Evolutionary conservation across 176 grass and related monocot genomes (phyloP), one percentile per base, ranked within the genome.

Genomic region (Oropetium thomaeum): DNA sequence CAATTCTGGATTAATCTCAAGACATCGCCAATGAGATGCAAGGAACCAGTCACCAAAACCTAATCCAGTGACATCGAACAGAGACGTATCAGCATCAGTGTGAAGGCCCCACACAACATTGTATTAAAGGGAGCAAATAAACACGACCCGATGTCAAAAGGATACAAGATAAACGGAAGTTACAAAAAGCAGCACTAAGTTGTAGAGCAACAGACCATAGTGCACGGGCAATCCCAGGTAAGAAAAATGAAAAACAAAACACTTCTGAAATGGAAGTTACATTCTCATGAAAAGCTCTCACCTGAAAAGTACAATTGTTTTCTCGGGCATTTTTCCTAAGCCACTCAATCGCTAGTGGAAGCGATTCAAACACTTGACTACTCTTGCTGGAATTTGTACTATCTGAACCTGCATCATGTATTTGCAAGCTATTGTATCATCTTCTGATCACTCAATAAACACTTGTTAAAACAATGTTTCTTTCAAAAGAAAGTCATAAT

Each of bases 261-360:
- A 58, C 14, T 83, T 48, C 14, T 16, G 8, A 2, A 62, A 42
- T 38, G 22, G 34, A 9, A 82, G 14, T 22, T 65, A 52, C 33
- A 11, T 27, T 28, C 25, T 26, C 10, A 55, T 58, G 65, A 16
- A 44, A 44, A 89, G 62, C n/a, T 62, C 65, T 49, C 63, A 99
- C 96, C 91, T 88, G 87, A 78, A 80, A 92, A 43, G 82, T 82
- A 20, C 89, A 87, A 44, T 40, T 73, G 48, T 88, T 86, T 88
- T 87, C 75, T 54, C 5, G 43, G 32, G 75, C 76, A 53, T 29
- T 80, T 90, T 84, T 86, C 78, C 89, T 92, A 42, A 99, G 79
- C 92, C 96, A 99, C 58, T 92, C 75, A 3, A 99, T 65, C 64
- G 92, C 91, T 8, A 79, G 57, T 52, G 96, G 91, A 79, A 99